These are phyloP conservation scores for Jamesozyma hellenica DNA, from an alignment of 805 yeast genomes.

Conservation along the genomic window DNA sequence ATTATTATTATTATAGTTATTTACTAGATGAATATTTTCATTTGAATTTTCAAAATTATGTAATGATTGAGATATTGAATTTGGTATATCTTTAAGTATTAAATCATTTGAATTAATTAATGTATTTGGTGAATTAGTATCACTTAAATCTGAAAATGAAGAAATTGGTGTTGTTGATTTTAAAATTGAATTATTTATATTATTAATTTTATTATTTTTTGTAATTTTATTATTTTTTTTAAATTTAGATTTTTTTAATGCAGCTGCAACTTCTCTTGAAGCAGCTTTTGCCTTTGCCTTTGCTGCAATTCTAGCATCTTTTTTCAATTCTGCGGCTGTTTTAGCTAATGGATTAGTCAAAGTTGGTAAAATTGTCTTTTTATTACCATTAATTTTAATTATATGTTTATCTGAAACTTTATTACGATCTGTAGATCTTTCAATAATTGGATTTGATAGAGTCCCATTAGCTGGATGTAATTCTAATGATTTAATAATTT, in stretches of 20 bases:
- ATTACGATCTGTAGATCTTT: slow-evolving; percentile 4
- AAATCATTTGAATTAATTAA: neutral
- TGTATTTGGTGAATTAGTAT: neutral
- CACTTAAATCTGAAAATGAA: neutral
- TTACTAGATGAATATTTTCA: neutral
- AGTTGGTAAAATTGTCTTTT: slow-evolving; percentile 31
- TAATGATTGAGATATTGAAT: neutral
- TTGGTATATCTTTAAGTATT: too few relatives aligned
- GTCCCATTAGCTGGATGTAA: neutral
- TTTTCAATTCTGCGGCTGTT: slow-evolving; percentile 27
- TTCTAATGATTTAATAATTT: neutral
- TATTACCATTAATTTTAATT: slow-evolving; percentile 32
- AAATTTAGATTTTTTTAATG: neutral
- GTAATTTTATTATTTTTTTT: neutral
- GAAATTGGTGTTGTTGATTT: neutral
- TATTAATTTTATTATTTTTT: neutral
- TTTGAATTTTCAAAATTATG: neutral
- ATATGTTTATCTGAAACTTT: slow-evolving; percentile 24
- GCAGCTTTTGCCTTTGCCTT: slow-evolving; percentile 3
- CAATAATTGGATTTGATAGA: slow-evolving; percentile 1
- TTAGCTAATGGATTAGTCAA: slow-evolving; percentile 22
- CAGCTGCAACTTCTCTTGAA: slow-evolving; percentile 1
- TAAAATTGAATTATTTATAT: too few relatives aligned
- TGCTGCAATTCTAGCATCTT: slow-evolving; percentile 17
- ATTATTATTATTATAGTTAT: neutral